phyloP scores from a whole-genome alignment of 2,329 filamentous ascomycete genomes.

The Monilinia vaccinii-corymbosi region DNA sequence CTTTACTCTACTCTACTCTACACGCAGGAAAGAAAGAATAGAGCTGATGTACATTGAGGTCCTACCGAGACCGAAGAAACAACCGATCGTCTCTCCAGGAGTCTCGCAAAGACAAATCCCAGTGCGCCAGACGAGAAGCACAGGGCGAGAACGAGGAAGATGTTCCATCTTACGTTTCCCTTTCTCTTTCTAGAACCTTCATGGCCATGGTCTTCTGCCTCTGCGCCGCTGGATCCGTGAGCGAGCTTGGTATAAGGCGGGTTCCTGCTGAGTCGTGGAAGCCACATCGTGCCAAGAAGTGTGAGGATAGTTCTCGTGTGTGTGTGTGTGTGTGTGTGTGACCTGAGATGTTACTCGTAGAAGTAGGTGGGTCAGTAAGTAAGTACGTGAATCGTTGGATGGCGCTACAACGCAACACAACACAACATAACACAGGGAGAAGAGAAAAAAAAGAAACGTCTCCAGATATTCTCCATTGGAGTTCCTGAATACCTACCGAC shows the following conservation, averaged over 20 bases:
- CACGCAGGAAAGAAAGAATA: too few relatives aligned
- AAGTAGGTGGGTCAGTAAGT: too few relatives aligned
- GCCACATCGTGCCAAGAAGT: not conserved
- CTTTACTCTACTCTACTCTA: too few relatives aligned
- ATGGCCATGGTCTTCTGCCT: rapidly evolving
- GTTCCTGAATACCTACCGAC: not conserved
- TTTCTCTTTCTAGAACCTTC: not conserved
- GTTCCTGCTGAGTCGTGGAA: not conserved
- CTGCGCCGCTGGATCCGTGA: not conserved
- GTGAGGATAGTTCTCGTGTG: not conserved
- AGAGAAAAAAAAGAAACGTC: too few relatives aligned
- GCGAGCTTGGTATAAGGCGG: not conserved
- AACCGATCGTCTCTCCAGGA: not conserved
- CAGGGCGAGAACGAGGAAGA: not conserved
- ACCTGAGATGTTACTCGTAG: not conserved
- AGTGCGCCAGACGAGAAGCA: not conserved
- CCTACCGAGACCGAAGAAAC: not conserved
- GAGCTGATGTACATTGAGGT: not conserved
- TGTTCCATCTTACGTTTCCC: not conserved
- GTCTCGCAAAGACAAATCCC: not conserved
- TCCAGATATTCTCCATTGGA: not conserved
- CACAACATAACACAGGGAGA: not conserved
- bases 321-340: too few relatives aligned
- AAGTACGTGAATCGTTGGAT: not conserved
- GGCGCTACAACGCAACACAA: too few relatives aligned